Percentiles rank a stretch among this genome's conserved stretches.
These are phyloP conservation scores for Xylariaceae sp. DNA, from an alignment of 2,329 filamentous ascomycete genomes.

Conservation along the genomic window DNA sequence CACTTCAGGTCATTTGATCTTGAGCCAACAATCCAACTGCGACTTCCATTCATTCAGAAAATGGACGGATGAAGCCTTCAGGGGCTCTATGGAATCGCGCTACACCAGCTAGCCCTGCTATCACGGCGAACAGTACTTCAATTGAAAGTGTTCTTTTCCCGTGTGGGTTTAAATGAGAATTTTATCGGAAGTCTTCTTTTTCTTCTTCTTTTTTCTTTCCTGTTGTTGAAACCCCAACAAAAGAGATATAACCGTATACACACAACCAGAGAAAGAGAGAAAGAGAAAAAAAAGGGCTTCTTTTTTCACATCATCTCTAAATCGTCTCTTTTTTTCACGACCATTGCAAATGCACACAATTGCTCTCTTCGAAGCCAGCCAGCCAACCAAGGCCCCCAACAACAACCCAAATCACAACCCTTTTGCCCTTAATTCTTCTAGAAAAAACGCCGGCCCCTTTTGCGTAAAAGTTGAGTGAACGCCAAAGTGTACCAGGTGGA, in stretches of 20 bases:
- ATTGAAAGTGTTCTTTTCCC: not conserved
- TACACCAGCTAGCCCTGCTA: not conserved
- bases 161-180: constrained; percentile 6
- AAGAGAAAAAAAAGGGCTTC: no score
- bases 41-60: not conserved
- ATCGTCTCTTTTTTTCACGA: no score
- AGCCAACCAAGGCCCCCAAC: no score
- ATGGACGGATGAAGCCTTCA: no score
- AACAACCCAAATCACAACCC: constrained; percentile 5
- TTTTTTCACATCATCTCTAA: no score
- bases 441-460: constrained; percentile 29
- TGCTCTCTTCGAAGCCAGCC: no score
- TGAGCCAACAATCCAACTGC: not conserved
- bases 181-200: constrained; percentile 9
- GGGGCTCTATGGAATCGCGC: not conserved
- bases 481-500: constrained; percentile 29
- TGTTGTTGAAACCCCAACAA: constrained; percentile 27
- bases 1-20: not conserved
- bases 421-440: constrained; percentile 17
- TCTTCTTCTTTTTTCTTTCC: constrained; percentile 14
- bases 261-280: constrained; percentile 2
- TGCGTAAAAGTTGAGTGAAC: constrained; percentile 35
- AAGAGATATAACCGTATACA: constrained; percentile 15
- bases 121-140: not conserved
- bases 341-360: no score